Evolutionary conservation across 805 yeast genomes (phyloP).

Genomic region (Ogataea polymorpha): DNA sequence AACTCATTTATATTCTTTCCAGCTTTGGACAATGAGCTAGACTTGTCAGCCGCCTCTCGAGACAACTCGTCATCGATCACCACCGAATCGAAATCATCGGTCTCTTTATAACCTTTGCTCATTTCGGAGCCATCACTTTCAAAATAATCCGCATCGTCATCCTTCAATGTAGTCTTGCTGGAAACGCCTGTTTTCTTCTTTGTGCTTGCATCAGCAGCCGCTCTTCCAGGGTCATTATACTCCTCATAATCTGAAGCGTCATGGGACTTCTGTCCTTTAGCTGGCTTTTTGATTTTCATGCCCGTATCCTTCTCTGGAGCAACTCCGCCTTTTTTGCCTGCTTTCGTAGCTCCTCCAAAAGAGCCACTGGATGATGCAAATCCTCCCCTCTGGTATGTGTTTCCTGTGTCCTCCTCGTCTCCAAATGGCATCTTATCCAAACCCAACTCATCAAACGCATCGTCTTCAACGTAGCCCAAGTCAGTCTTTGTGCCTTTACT

Average conservation of each 20-base stretch:
- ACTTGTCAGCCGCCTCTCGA: constrained; percentile 2
- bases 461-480: constrained; percentile 31
- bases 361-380: constrained; percentile 23
- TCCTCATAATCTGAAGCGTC: constrained; percentile 4
- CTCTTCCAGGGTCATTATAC: constrained; percentile 1
- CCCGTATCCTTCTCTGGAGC: not conserved
- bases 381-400: constrained; percentile 20
- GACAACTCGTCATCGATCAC: constrained; percentile 6
- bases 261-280: constrained; percentile 1
- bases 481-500: constrained; percentile 22
- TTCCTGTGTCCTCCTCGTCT: constrained; percentile 13
- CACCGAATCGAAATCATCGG: constrained; percentile 20
- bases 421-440: constrained; percentile 18
- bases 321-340: not conserved
- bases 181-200: not conserved
- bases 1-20: constrained; percentile 17
- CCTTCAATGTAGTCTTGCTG: constrained; percentile 4
- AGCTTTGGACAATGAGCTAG: constrained; percentile 4
- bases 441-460: constrained; percentile 31
- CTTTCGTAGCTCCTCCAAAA: constrained; percentile 6
- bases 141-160: constrained; percentile 23
- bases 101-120: constrained; percentile 26
- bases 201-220: not conserved
- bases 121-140: constrained; percentile 20
- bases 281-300: constrained; percentile 8